Base-by-base conservation (phyloP, 176 grass and related monocot species). In the Ensete glaucum region DNA sequence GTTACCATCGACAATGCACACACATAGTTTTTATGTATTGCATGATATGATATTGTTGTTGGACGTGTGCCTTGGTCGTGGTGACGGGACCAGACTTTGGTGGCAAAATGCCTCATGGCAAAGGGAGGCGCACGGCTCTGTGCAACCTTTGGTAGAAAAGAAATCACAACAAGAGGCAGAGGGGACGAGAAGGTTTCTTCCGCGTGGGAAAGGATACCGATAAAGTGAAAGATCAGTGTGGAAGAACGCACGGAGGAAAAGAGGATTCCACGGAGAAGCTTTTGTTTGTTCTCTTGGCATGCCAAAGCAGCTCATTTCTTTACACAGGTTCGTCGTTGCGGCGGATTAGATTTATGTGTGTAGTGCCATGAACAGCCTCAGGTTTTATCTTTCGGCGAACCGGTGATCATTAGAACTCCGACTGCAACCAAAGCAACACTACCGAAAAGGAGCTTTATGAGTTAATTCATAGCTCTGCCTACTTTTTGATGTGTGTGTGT, bases 1-100 rank as follows among this genome's bases (percentile, higher is more conserved):
- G 34, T 0, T 6, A 43, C 34, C 3, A 43, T 43, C 34, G 34
- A 52, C 8, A 19, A 22, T 48, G 9, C 9, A 71, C 34, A 43
- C 4, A 43, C 4, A 43, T 5, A 43, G 34, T 43, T 3, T 43
- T 43, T 43, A 43, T 4, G 5, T 43, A 6, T 6, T 6, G 34
- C 34, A 43, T 6, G 34, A 6, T 43, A 43, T 43, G 34, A 43
- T 43, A 43, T 6, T 43, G 29, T 5, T 34, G 29, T 34, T 4
- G 29, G 29, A 34, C 29, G 29, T 92, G 89, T 92, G 79, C 86
- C 86, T 87, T 79, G 69, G 53, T 85, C 79, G 84, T 92, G 86
- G 82, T 80, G 79, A 60, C 78, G 49, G 77, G 89, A 43, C 34
- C 34, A 43, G 34, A 43, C 34, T 43, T 43, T 43, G 34, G 34